These are phyloP conservation scores for Lavandula angustifolia DNA, from an alignment of 257 asterid species.

Conservation along the genomic window DNA sequence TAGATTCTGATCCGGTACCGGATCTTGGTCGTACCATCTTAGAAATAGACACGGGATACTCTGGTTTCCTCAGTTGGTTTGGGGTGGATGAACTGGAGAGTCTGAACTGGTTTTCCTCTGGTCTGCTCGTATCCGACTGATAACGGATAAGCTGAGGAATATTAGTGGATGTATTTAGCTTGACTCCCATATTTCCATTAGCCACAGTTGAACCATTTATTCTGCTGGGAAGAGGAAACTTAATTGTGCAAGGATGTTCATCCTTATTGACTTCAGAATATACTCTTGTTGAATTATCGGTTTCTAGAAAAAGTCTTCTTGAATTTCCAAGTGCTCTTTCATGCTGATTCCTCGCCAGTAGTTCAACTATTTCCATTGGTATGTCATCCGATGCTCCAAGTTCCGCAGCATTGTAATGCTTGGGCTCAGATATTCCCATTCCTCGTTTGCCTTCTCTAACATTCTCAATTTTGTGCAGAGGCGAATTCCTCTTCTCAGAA, in stretches of 20 bases:
- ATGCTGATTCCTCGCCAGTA: slow-evolving; percentile 65
- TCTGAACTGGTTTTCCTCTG: slow-evolving; percentile 38
- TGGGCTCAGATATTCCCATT: slow-evolving; percentile 25
- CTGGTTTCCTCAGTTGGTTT: slow-evolving; percentile 43
- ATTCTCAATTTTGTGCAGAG: slow-evolving; percentile 30
- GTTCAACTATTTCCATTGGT: slow-evolving; percentile 85
- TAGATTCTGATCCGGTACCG: slow-evolving; percentile 33
- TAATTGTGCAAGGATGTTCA: slow-evolving; percentile 29
- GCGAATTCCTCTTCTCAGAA: slow-evolving; percentile 31
- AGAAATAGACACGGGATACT: slow-evolving; percentile 40
- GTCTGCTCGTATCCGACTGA: slow-evolving; percentile 26
- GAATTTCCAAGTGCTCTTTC: slow-evolving; percentile 58
- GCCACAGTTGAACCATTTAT: slow-evolving; percentile 28
- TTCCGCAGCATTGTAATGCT: slow-evolving; percentile 34
- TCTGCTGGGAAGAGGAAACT: slow-evolving; percentile 34
- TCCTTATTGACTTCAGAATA: slow-evolving; percentile 34
- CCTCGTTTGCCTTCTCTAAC: slow-evolving; percentile 38
- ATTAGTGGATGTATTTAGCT: slow-evolving; percentile 17
- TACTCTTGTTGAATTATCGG: slow-evolving; percentile 29
- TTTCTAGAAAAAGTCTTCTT: slow-evolving; percentile 31
- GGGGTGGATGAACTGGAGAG: no score
- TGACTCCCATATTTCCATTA: slow-evolving; percentile 32
- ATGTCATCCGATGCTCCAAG: slow-evolving; percentile 68
- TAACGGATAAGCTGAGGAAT: slow-evolving; percentile 35
- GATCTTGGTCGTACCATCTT: slow-evolving; percentile 32